A percentile compares a stretch with the other conserved stretches of the same genome.
Evolutionary conservation across 345 rosid genomes (phyloP).

Genomic region (Salix exigua): DNA sequence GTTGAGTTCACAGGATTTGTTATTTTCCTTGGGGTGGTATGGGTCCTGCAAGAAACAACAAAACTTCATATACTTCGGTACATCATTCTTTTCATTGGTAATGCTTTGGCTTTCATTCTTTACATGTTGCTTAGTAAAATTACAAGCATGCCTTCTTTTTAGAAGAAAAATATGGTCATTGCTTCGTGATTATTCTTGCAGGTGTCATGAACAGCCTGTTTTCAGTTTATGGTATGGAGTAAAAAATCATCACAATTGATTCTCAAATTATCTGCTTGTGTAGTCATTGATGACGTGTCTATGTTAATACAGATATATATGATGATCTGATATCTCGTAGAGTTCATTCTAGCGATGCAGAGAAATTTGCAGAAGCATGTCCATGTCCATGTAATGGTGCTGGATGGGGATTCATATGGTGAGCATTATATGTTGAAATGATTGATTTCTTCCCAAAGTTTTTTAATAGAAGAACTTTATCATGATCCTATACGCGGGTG

Average conservation of each 20-base stretch:
- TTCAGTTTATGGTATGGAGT: constrained; percentile 17
- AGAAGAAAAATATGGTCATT: neutral
- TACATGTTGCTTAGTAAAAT: neutral
- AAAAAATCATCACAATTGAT: neutral
- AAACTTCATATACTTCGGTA: constrained; percentile 17
- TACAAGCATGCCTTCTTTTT: neutral
- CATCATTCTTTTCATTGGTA: constrained; percentile 23
- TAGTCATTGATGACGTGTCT: neutral
- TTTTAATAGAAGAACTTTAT: too few species aligned
- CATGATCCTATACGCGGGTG: neutral
- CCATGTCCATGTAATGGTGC: constrained; percentile 88
- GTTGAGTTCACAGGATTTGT: constrained; percentile 17
- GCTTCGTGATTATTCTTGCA: constrained; percentile 1
- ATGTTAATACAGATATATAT: constrained; percentile 54
- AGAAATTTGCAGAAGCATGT: constrained; percentile 93
- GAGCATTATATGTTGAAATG: constrained; percentile 18
- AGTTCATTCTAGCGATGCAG: constrained; percentile 19
- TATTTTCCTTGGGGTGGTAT: constrained; percentile 21
- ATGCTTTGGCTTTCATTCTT: constrained; percentile 5
- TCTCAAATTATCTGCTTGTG: neutral
- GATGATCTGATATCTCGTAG: constrained; percentile 47
- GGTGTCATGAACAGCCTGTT: constrained; percentile 26
- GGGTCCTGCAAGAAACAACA: constrained; percentile 27
- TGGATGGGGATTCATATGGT: constrained; percentile 97
- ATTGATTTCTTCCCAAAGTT: neutral